Base-by-base conservation (phyloP, 75 land plant genomes). In the Isoetes taiwanensis region DNA sequence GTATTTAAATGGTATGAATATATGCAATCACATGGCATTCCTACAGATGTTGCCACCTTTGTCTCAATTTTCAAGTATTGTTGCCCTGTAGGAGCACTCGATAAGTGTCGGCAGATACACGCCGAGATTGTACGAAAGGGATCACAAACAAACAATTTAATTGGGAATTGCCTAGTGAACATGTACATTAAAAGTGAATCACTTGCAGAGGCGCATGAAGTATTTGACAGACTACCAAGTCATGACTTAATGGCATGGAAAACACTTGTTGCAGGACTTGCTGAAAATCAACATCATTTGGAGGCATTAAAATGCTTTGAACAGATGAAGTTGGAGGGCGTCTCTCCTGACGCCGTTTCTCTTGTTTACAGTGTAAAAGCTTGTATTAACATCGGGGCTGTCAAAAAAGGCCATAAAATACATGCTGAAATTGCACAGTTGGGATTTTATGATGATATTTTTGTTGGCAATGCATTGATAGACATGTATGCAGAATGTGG, bases 141-240 rank as follows among this genome's bases (percentile, higher is more conserved):
- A n/a, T 63, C 1, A 32, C 48, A 26, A 17, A 30, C 48, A 16
- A 78, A 75, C 53, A 21, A 42, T 56, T 69, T 59, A 57, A 66
- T 82, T 0, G 59, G 34, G 6, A 79, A 76, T 66, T 67, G 82
- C 5, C 68, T 73, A 0, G 65, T 79, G 19, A 79, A 80, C 50
- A 72, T 82, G 79, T 82, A 82, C 62, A 76, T 57, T 3, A 79
- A 76, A 35, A 70, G 76, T 61, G 67, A 67, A 20, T 20, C 23
- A 0, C 29, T 27, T 30, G 10, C 21, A 11, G 34, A 43, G 41
- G 78, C 69, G 5, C 37, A 52, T 29, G 25, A 34, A 24, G 25
- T 73, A 58, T 73, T 73, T 28, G 76, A 73, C 25, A 67, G 68
- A 48, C 67, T 73, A 65, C 0, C 34, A 1, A 26, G 34, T 16